These are phyloP conservation scores for Saccharomycopsis guyanensis DNA, from an alignment of 805 yeast genomes.

Conservation along the genomic window DNA sequence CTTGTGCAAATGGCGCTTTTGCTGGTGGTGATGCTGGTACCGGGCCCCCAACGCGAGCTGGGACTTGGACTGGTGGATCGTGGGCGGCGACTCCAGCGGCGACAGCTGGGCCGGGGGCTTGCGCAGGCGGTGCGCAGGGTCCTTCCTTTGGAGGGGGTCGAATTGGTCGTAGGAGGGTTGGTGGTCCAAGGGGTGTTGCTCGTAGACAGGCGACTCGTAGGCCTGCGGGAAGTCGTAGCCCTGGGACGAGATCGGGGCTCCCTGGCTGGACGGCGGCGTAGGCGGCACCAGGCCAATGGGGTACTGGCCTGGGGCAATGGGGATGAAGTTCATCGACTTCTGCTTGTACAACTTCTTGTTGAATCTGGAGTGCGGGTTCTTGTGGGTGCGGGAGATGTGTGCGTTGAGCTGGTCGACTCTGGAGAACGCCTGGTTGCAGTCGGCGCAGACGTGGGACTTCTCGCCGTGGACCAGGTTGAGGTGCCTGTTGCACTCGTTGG, in stretches of 20 bases:
- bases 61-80: too few species aligned
- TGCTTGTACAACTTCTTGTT: conserved; percentile 20
- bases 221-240: background rate
- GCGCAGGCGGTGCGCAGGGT: too few species aligned
- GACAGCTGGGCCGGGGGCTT: background rate
- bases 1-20: background rate
- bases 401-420: conserved; percentile 19
- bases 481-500: conserved; percentile 17
- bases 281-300: background rate
- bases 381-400: conserved; percentile 16
- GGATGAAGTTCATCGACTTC: conserved; percentile 4
- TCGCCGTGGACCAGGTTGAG: conserved; percentile 17
- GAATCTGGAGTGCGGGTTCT: conserved; percentile 19
- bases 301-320: background rate
- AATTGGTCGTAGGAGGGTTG: background rate
- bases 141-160: background rate
- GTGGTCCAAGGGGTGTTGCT: too few species aligned
- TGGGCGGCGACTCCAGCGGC: too few species aligned
- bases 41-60: too few species aligned
- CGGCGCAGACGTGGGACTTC: conserved; percentile 10
- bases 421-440: conserved; percentile 10
- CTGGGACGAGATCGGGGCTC: background rate
- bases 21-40: background rate
- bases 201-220: background rate
- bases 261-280: background rate